Evolutionary conservation across 805 yeast genomes (phyloP).

Genomic region (Kuraishia floccosa): DNA sequence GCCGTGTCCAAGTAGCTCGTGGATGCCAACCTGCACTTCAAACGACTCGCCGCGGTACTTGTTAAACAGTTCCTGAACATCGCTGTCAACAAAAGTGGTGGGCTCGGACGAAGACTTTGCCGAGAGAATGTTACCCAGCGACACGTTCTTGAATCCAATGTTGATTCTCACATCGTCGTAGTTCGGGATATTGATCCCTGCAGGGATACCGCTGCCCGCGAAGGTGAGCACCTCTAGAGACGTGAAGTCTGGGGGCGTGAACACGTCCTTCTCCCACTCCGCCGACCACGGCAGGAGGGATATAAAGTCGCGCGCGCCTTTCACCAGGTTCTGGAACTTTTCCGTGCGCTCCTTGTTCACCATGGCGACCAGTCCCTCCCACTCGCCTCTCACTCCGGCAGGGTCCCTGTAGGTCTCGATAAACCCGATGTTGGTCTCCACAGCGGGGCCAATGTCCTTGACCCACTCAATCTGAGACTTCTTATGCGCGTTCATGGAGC

Average conservation of each 20-base stretch:
- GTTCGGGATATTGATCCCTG: constrained; percentile 89
- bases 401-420: constrained; percentile 93
- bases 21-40: constrained; percentile 91
- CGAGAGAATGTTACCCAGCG: constrained; percentile 74
- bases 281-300: constrained; percentile 65
- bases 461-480: constrained; percentile 83
- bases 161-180: constrained; percentile 82
- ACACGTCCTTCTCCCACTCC: constrained; percentile 70
- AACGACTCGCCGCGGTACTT: constrained; percentile 73
- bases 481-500: constrained; percentile 78
- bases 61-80: constrained; percentile 45
- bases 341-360: constrained; percentile 81
- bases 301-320: constrained; percentile 55
- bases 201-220: constrained; percentile 86
- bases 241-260: constrained; percentile 88
- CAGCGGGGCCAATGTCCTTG: constrained; percentile 69
- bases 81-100: constrained; percentile 49
- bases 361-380: constrained; percentile 88
- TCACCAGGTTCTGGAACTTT: constrained; percentile 63
- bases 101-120: constrained; percentile 64
- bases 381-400: constrained; percentile 84
- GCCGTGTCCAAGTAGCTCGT: constrained; percentile 86
- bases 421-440: constrained; percentile 79
- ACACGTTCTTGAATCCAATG: constrained; percentile 81
- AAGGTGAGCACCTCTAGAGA: constrained; percentile 83